Evolutionary conservation across 2,329 filamentous ascomycete genomes (phyloP), one percentile per base, ranked within the genome.

Genomic region (Bisporella sp.): DNA sequence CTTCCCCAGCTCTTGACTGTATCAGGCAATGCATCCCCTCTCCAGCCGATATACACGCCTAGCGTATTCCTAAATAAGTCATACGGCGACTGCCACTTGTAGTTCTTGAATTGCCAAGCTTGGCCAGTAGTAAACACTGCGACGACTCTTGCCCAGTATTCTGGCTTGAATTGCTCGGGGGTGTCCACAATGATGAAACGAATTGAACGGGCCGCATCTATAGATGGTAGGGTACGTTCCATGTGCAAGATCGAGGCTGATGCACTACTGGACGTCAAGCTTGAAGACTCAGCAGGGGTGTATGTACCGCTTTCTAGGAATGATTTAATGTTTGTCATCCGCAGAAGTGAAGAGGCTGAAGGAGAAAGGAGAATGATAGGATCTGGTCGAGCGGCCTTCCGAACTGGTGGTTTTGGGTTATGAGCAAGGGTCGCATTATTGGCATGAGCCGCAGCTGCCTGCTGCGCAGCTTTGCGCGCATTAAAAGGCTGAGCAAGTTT

Each of bases 111-210:
- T 71, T 99, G 93, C 93, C 93, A 99, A 7, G 86, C 84, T 72
- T 99, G 93, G 33, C 93, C 93, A 0, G 93, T 99, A 0, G 93
- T 99, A 71, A 99, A 97, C 51, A 99, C 91, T 9, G 88, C 93
- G 1, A 96, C 93, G 5, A 99, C 87, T 47, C 91, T 84, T 62
- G 85, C 85, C 93, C 93, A 99, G 74, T 97, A 96, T 66, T 97
- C 91, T 0, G 93, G 93, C 68, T 96, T 95, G 78, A 99, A 99
- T 68, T 93, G 87, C 65, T 95, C 85, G 0, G 91, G 87, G 13
- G 85, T 86, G 68, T 99, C 93, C 48, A 97, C 92, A 39, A 99
- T 82, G 65, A 97, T 95, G 74, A 99, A 99, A 44, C 91, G 88
- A 64, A 93, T 82, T 1, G 89, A 85, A 12, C 85, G 82, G 48